Evolutionary conservation across 768 basidiomycete species (phyloP).

Genomic region (Mycena capillaripes): DNA sequence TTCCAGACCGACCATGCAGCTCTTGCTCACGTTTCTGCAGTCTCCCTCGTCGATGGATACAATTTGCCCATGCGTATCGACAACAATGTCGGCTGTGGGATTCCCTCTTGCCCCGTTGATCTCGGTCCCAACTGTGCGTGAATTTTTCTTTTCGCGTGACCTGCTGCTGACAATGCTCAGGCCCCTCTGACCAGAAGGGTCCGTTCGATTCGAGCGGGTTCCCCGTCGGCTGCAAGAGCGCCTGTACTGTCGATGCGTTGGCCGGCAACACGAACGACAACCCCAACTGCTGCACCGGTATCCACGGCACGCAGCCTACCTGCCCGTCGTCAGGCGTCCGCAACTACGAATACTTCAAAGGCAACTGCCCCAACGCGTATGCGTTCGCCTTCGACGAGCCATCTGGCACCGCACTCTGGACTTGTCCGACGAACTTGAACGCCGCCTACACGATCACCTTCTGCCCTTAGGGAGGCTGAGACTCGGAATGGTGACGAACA

Average conservation of each 20-base stretch:
- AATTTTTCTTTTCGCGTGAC: no score
- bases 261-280: slow-evolving; percentile 22
- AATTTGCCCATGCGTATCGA: slow-evolving; percentile 61
- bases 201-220: slow-evolving; percentile 54
- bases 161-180: background rate
- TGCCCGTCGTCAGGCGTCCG: slow-evolving; percentile 38
- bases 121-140: slow-evolving; percentile 55
- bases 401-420: background rate
- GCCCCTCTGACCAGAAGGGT: slow-evolving; percentile 52
- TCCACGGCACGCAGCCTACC: slow-evolving; percentile 29
- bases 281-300: slow-evolving; percentile 36
- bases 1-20: no score
- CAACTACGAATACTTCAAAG: slow-evolving; percentile 42
- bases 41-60: slow-evolving; percentile 61
- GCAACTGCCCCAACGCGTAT: slow-evolving; percentile 54
- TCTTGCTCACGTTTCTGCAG: slow-evolving; percentile 32
- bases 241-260: slow-evolving; percentile 39
- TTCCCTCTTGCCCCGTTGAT: slow-evolving; percentile 59
- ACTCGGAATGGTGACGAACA: no score
- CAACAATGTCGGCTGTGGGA: slow-evolving; percentile 54
- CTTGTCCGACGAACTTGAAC: background rate
- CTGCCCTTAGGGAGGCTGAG: no score
- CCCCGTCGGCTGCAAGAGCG: slow-evolving; percentile 47
- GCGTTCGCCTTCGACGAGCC: slow-evolving; percentile 60
- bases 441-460: no score